Base-by-base conservation (phyloP, 805 yeast genomes). In the Lachancea nothofagi region DNA sequence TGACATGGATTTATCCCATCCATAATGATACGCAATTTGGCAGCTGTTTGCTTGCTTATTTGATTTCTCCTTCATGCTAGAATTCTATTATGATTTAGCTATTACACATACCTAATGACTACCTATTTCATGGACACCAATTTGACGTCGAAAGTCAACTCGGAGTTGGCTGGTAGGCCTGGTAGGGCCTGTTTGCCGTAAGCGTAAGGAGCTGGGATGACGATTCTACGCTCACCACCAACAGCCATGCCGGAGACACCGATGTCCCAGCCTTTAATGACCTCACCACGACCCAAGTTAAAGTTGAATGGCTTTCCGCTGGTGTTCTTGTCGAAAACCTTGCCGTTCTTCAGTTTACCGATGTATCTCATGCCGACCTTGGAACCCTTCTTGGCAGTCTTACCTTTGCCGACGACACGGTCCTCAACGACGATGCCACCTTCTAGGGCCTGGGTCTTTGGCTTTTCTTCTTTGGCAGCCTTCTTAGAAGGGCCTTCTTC, bases 161-260 rank as follows among this genome's bases (percentile, higher is more conserved):
- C 95, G 49, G 95, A 83, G 81, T 93, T 93, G 57, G 96, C 85
- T 59, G 99, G 99, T 55, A 93, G 86, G 47, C 97, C 98, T 53
- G 98, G 98, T 49, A 93, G 75, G 49, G 84, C 78, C 71, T 84
- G 82, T 58, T 83, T 83, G 51, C 99, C 99, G 70, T 93, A 93
- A 42, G 96, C 99, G 80, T 85, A 84, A 58, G 89, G 78, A 40
- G 98, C 82, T 55, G 99, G 98, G 53, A 93, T 87, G 46, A 87
- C 77, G 52, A 93, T 87, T 72, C 97, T 81, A 77, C 98, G 89
- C 76, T 93, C 98, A 62, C 97, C 97, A 59, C 96, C 96, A 61
- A 86, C 95, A 42, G 95, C 80, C 97, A 93, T 89, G 64, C 97
- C 97, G 44, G 90, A 88, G 56, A 93, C 93, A 75, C 99, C 99